Evolutionary conservation across 139 green algal genomes (phyloP), one percentile per base, ranked within the genome.

Genomic region (Coccomyxa sp.): DNA sequence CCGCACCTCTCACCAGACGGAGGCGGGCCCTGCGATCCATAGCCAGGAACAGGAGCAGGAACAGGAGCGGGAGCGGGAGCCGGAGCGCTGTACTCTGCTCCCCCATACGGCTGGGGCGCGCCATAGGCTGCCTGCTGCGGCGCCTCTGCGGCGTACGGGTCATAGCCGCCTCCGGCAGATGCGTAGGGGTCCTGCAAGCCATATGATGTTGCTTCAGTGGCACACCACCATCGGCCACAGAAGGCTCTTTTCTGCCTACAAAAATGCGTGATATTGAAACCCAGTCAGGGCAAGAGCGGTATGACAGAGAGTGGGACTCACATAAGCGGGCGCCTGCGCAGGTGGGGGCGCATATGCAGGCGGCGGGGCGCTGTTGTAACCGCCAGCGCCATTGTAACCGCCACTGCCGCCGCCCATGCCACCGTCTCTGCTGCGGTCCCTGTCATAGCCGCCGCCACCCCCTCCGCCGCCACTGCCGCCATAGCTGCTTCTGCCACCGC

Each of bases 361-460:
- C 6, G 68, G 27, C 14, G 50, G 50, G 50, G 50, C 50, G 50
- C 50, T 18, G 2, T 64, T 22, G 27, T 64, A 64, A 54, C 33
- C 68, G n/a, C 68, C 68, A 31, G 10, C 39, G 38, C 37, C 73
- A 4, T 39, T 35, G 29, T 39, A 31, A 8, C 73, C 44, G 73
- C 73, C 71, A 76, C 37, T 16, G 37, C 29, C 24, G 1, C 50
- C 50, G 5, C 27, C n/a, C n/a, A n/a, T 31, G 27, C 39, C 40
- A 68, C 73, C 39, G 12, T 54, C 72, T 24, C 79, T 35, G 8
- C 78, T 39, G 29, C 84, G 77, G 36, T 76, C 76, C 24, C 86
- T 86, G 12, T 78, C 76, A 76, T 82, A 80, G 33, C 82, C 88
- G 8, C 84, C 82, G 12, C 85, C 79, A 69, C 72, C 77, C 5